A percentile compares a stretch with the other conserved stretches of the same genome.
Conservation (phyloP, 805 yeast genomes). For the Lachancea meyersii region DNA sequence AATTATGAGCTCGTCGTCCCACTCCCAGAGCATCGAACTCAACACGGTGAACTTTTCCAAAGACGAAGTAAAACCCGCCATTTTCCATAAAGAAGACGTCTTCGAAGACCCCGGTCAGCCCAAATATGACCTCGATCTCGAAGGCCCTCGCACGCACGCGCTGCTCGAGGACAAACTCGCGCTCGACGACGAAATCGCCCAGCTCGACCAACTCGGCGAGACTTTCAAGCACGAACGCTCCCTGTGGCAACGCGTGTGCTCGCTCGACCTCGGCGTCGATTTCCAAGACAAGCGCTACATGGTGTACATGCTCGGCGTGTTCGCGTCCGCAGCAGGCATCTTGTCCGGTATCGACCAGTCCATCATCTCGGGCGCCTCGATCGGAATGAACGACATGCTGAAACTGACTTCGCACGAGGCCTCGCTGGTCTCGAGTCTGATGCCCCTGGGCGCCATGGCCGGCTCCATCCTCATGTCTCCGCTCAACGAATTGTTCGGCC, state of each 20-base stretch:
- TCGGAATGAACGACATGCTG: constrained; percentile 43
- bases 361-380: constrained; percentile 56
- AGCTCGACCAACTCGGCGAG: constrained; percentile 29
- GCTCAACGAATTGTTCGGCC: constrained; percentile 48
- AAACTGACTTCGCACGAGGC: constrained; percentile 37
- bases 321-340: constrained; percentile 59
- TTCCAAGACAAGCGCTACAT: constrained; percentile 43
- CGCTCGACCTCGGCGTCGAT: constrained; percentile 32
- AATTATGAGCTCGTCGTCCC: neutral
- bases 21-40: neutral
- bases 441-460: constrained; percentile 66
- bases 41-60: neutral
- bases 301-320: constrained; percentile 45
- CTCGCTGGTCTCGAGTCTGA: constrained; percentile 50
- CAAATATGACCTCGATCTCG: constrained; percentile 7
- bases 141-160: neutral
- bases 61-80: constrained; percentile 6
- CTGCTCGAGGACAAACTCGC: constrained; percentile 20
- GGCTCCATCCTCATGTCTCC: constrained; percentile 60
- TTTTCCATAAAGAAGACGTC: constrained; percentile 7
- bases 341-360: constrained; percentile 66
- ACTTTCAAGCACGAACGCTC: constrained; percentile 29
- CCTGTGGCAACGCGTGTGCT: constrained; percentile 35
- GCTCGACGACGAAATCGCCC: constrained; percentile 36
- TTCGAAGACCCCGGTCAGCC: constrained; percentile 3